phyloP scores from a whole-genome alignment of 352 stramenopile genomes.

The Pythium folliculosum region DNA sequence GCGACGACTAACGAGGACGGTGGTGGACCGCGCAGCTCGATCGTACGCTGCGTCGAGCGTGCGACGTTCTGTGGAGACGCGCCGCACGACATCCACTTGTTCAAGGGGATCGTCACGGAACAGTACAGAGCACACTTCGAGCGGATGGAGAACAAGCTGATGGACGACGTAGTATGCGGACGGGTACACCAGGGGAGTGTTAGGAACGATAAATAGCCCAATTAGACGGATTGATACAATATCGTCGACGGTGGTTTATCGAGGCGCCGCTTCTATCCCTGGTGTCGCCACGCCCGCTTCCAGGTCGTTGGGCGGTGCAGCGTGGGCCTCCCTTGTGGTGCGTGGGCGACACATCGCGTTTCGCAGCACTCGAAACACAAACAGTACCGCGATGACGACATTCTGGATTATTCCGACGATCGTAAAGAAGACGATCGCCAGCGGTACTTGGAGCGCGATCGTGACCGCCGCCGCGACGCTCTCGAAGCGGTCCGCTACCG shows the following conservation, averaged over 20 bases:
- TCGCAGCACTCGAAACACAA: neutral
- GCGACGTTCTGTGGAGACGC: neutral
- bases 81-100: neutral
- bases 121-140: neutral
- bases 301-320: neutral
- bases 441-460: conserved; percentile 3
- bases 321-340: neutral
- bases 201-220: too few relatives aligned
- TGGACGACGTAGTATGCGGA: neutral
- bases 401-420: neutral
- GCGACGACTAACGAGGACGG: neutral
- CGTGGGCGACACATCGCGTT: neutral
- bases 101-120: neutral
- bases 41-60: conserved; percentile 2
- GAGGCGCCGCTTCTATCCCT: neutral
- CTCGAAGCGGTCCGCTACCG: neutral
- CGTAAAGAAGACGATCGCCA: neutral
- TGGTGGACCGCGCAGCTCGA: neutral
- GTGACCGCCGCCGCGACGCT: conserved; percentile 15
- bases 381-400: neutral
- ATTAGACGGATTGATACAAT: too few relatives aligned
- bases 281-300: neutral
- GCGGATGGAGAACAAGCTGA: neutral
- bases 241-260: too few relatives aligned
- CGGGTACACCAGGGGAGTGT: too few relatives aligned